phyloP scores from a whole-genome alignment of 225 moss, liverwort and hornwort genomes.

The Ulota crispa region DNA sequence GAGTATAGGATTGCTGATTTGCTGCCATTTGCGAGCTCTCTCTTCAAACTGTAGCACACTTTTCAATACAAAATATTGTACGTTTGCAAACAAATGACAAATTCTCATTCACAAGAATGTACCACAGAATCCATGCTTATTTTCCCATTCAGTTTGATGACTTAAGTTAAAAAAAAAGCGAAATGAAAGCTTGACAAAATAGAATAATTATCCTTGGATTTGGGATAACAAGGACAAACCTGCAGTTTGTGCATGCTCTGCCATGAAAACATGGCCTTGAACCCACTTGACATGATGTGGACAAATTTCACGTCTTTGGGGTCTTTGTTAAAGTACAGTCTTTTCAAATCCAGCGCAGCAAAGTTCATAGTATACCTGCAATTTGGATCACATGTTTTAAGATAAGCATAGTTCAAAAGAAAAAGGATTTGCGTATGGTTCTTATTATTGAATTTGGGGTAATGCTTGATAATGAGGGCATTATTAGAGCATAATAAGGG shows the following conservation, averaged over 20 bases:
- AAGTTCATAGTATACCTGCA: slow-evolving; percentile 89
- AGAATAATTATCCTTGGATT: not conserved
- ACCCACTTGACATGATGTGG: slow-evolving; percentile 84
- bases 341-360: slow-evolving; percentile 65
- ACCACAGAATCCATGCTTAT: not conserved
- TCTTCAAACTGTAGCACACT: too few species aligned
- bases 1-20: too few species aligned
- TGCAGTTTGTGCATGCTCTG: slow-evolving; percentile 77
- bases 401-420: too few species aligned
- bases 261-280: slow-evolving; percentile 80
- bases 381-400: not conserved
- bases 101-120: not conserved
- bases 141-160: not conserved
- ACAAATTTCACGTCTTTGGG: slow-evolving; percentile 68
- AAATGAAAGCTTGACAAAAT: not conserved
- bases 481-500: too few species aligned
- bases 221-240: slow-evolving; percentile 31
- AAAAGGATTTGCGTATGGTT: too few species aligned
- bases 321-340: slow-evolving; percentile 37
- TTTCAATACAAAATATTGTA: too few species aligned
- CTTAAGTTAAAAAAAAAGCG: not conserved
- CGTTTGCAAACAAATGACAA: too few species aligned
- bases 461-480: too few species aligned
- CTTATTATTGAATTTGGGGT: too few species aligned
- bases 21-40: too few species aligned